Conservation (phyloP, 2,329 filamentous ascomycete species). For the Chaetoscypha palmicola region DNA sequence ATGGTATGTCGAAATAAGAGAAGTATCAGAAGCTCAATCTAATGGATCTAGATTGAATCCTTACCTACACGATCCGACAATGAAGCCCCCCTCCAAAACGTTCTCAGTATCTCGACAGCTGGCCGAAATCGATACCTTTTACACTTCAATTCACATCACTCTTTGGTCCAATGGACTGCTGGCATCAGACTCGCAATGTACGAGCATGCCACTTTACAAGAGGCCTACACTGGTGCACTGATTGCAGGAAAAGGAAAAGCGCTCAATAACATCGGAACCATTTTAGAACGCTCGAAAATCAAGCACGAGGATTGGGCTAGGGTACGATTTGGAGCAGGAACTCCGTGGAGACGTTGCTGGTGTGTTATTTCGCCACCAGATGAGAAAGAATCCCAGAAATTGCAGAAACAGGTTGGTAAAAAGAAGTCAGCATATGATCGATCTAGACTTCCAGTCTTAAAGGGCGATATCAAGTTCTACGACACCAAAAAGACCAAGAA, state of each 20-base stretch:
- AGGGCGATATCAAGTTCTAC: constrained; percentile 92
- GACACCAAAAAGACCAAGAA: constrained; percentile 89
- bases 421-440: constrained; percentile 78
- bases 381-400: constrained; percentile 82
- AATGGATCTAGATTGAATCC: constrained; percentile 64
- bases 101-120: constrained; percentile 90
- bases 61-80: constrained; percentile 73
- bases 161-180: constrained; percentile 90
- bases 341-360: constrained; percentile 95
- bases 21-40: constrained; percentile 8
- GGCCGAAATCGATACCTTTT: constrained; percentile 92
- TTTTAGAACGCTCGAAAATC: constrained; percentile 74
- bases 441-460: constrained; percentile 57
- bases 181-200: constrained; percentile 91
- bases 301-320: constrained; percentile 88
- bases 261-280: constrained; percentile 82
- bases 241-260: constrained; percentile 89
- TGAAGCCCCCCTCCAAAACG: constrained; percentile 82
- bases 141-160: constrained; percentile 93
- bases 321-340: constrained; percentile 90
- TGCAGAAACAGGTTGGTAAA: constrained; percentile 76
- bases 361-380: constrained; percentile 89
- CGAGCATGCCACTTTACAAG: constrained; percentile 86
- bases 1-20: constrained; percentile 57
- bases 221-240: constrained; percentile 91